Evolutionary conservation across 108 stramenopile species (phyloP).

Genomic region (Poteriospumella lacustris): DNA sequence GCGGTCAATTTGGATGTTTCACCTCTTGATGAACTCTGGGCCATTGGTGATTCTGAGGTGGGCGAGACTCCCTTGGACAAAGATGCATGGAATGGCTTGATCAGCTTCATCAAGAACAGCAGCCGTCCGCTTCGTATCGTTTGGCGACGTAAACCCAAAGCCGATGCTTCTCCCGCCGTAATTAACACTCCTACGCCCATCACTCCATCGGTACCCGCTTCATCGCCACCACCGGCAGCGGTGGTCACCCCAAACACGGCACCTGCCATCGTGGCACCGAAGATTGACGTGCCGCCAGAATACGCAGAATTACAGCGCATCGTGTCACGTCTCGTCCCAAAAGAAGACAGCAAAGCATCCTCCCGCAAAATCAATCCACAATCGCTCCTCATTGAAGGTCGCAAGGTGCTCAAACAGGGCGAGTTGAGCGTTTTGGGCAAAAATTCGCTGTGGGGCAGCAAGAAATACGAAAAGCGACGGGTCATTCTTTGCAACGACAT

Average conservation of each 20-base stretch:
- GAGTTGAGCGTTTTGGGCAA: not conserved
- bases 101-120: constrained; percentile 2
- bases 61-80: constrained; percentile 13
- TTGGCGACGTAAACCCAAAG: not conserved
- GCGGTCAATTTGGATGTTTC: not conserved
- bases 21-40: constrained; percentile 21
- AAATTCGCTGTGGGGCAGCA: not conserved
- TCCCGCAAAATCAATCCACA: not conserved
- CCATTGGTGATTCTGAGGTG: not conserved
- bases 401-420: not conserved
- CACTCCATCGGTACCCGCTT: not conserved
- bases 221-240: not conserved
- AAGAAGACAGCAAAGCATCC: not conserved
- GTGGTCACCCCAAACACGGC: not conserved
- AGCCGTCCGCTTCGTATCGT: constrained; percentile 1
- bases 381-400: not conserved
- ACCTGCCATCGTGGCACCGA: not conserved
- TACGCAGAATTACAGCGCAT: not conserved
- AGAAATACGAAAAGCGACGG: not conserved
- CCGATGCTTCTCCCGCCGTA: not conserved
- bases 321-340: not conserved
- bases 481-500: constrained; percentile 13
- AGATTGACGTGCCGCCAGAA: not conserved
- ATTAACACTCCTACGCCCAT: not conserved
- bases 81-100: not conserved